These are phyloP conservation scores for Calonectria multiphialidica DNA, from an alignment of 2,329 filamentous ascomycete genomes.

Conservation along the genomic window DNA sequence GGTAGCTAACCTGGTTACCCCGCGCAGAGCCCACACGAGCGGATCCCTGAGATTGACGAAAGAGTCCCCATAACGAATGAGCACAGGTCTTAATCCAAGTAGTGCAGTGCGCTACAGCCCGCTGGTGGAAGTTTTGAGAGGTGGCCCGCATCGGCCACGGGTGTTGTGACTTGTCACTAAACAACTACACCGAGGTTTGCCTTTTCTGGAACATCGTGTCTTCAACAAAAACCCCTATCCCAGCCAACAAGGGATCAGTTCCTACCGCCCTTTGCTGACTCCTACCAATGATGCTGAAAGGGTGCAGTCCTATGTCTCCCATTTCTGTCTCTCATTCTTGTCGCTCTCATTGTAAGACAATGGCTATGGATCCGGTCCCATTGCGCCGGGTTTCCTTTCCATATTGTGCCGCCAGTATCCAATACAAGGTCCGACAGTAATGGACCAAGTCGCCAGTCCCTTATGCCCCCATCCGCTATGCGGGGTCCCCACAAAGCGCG, in stretches of 20 bases:
- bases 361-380: not conserved
- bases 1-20: constrained; percentile 18
- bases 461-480: not conserved
- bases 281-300: not conserved
- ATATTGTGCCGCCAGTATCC: not conserved
- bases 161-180: not conserved
- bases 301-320: not conserved
- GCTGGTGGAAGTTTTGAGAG: not conserved
- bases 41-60: constrained; percentile 22
- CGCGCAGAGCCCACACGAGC: constrained; percentile 14
- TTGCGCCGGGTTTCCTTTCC: not conserved
- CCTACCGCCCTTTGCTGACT: not conserved
- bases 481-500: not conserved
- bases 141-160: not conserved
- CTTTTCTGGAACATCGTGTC: not conserved
- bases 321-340: not conserved
- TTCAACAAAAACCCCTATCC: not conserved
- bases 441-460: not conserved
- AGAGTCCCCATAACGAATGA: not conserved
- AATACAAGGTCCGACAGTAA: not conserved
- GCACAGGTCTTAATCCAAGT: not conserved
- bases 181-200: not conserved
- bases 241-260: not conserved
- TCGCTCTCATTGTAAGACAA: not conserved
- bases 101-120: not conserved